Base-by-base conservation (phyloP, 2,329 filamentous ascomycete species). In the Alternaria alternata region DNA sequence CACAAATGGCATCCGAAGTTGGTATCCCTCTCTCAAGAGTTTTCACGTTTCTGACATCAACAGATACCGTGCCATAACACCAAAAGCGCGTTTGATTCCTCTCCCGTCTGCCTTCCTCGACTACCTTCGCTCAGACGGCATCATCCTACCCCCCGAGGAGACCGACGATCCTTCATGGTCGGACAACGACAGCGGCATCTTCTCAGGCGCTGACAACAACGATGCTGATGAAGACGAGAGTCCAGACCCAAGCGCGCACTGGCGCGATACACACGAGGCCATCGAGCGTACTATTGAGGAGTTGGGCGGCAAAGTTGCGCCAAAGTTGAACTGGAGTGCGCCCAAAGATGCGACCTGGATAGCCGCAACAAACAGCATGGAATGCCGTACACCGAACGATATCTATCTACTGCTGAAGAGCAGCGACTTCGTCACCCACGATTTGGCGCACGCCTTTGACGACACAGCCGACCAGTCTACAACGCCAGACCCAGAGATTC, bases 331-430 rank as follows among this genome's bases (percentile, higher is more conserved):
- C 81, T 99, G 95, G 95, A 97, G 94, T 6, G 90, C 93, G 4
- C 95, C 95, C 4, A 97, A 97, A 78, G 95, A 99, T 75, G 95
- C 95, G 8, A 92, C 91, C 22, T 97, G 93, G 91, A 97, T 99
- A 78, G 80, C 89, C 80, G 80, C 86, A 76, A 94, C 85, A 79
- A 99, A 99, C 79, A 96, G 92, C 47, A 91, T 97, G 81, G 93
- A 96, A 78, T 99, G 95, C 79, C 89, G 88, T 4, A 89, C 88
- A 0, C 88, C 95, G 3, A 96, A 95, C 76, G 95, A 99, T 73
- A 88, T 99, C 44, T 99, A 98, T 75, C 85, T 98, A 16, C 86
- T 99, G 1, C 85, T 99, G 14, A 99, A 99, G 81, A 94, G 91
- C 72, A 97, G 93, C 26, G 94, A 94, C 72, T 98, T 99, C 73